A percentile compares a stretch with the other conserved stretches of the same genome.
These are phyloP conservation scores for Cyclanthera cordifolia DNA, from an alignment of 306 rosid genomes.

Conservation along the genomic window DNA sequence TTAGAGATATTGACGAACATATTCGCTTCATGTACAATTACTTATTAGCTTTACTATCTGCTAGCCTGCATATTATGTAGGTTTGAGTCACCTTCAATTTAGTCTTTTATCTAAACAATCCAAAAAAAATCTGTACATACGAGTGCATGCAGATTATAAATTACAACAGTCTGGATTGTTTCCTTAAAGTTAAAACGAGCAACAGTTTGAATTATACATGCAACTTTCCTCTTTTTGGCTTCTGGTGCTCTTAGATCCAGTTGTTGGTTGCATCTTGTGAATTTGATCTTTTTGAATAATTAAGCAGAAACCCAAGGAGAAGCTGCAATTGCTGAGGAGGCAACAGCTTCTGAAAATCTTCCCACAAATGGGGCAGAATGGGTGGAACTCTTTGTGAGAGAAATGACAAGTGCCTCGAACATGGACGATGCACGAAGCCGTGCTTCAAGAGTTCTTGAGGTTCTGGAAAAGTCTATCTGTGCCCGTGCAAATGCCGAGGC, in stretches of 20 bases:
- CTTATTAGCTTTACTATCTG: neutral
- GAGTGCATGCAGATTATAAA: neutral
- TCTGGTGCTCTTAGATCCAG: neutral
- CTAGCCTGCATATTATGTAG: neutral
- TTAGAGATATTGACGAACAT: neutral
- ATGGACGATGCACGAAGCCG: conserved; percentile 73
- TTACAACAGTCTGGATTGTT: neutral
- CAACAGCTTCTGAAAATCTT: conserved; percentile 24
- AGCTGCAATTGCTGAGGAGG: conserved; percentile 29
- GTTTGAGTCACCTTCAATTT: neutral
- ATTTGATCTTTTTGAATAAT: neutral
- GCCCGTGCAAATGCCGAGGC: conserved; percentile 47
- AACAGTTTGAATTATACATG: neutral
- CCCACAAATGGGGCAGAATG: conserved; percentile 59
- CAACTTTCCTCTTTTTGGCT: neutral
- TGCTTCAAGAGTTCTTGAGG: conserved; percentile 67
- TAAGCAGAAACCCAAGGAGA: conserved; percentile 21
- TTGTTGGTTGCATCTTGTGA: neutral
- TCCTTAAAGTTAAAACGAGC: neutral
- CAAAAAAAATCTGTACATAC: neutral
- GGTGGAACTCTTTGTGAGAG: conserved; percentile 70
- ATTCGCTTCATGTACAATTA: neutral
- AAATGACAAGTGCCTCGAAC: conserved; percentile 67
- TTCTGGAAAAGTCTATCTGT: conserved; percentile 57
- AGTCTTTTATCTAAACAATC: neutral